Percentiles rank a stretch among this genome's conserved stretches.
Conservation (phyloP, 106 monocot species). For the Narthecium ossifragum region DNA sequence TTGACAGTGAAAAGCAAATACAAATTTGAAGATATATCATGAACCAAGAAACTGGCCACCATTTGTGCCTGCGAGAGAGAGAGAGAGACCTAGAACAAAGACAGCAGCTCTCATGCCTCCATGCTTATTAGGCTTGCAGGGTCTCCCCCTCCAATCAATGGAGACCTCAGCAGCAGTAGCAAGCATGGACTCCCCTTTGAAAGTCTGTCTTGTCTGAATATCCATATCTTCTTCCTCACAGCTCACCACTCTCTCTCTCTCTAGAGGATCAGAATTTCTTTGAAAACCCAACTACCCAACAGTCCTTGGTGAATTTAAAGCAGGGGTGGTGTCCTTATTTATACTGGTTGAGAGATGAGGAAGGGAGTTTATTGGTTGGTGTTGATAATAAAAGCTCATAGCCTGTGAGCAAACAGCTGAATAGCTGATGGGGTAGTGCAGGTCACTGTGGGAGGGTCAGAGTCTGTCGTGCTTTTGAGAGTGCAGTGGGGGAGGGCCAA, state of each 20-base stretch:
- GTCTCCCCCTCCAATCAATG: slow-evolving; percentile 75
- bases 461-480: slow-evolving; percentile 27
- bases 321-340: slow-evolving; percentile 37
- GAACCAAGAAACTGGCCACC: too few relatives aligned
- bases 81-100: slow-evolving; percentile 70
- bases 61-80: slow-evolving; percentile 54
- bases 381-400: too few relatives aligned
- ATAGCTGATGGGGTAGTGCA: slow-evolving; percentile 20
- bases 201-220: slow-evolving; percentile 29
- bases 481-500: slow-evolving; percentile 14
- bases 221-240: slow-evolving; percentile 13
- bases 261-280: too few relatives aligned
- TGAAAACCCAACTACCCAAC: slow-evolving; percentile 5
- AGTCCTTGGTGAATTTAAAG: slow-evolving; percentile 13
- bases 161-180: slow-evolving; percentile 31
- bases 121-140: slow-evolving; percentile 68
- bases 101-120: slow-evolving; percentile 82
- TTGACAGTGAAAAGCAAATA: too few relatives aligned
- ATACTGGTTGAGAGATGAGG: slow-evolving; percentile 22
- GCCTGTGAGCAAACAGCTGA: neutral
- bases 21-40: too few relatives aligned
- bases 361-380: too few relatives aligned
- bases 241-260: neutral
- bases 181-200: slow-evolving; percentile 27
- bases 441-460: slow-evolving; percentile 28